A percentile compares a stretch with the other conserved stretches of the same genome.
Conservation (phyloP, 2,329 filamentous ascomycete genomes). For the Colletotrichum sp. region DNA sequence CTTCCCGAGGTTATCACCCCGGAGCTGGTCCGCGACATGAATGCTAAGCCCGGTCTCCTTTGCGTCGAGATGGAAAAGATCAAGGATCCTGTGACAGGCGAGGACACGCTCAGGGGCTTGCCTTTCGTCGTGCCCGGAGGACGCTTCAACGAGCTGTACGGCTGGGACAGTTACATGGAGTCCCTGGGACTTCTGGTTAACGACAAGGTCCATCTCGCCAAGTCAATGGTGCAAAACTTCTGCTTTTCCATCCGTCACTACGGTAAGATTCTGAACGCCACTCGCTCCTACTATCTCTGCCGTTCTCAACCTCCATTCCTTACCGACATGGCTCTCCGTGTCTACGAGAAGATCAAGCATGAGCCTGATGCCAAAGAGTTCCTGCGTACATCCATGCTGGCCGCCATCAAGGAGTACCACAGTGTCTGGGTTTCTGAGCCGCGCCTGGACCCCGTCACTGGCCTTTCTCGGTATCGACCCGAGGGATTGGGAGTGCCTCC, state of each 20-base stretch:
- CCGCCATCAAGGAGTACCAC: slow-evolving; percentile 96
- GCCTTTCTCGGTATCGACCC: slow-evolving; percentile 84
- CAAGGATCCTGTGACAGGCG: slow-evolving; percentile 68
- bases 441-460: slow-evolving; percentile 77
- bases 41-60: slow-evolving; percentile 85
- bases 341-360: slow-evolving; percentile 92
- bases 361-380: slow-evolving; percentile 83
- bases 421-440: slow-evolving; percentile 85
- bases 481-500: slow-evolving; percentile 86
- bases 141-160: slow-evolving; percentile 97
- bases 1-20: slow-evolving; percentile 80
- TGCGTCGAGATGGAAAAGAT: slow-evolving; percentile 88
- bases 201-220: slow-evolving; percentile 84
- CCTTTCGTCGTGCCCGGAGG: slow-evolving; percentile 98
- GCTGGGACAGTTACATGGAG: slow-evolving; percentile 99
- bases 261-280: slow-evolving; percentile 97
- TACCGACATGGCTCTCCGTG: slow-evolving; percentile 94
- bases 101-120: slow-evolving; percentile 76
- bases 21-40: slow-evolving; percentile 82
- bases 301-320: slow-evolving; percentile 96
- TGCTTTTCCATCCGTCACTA: slow-evolving; percentile 99
- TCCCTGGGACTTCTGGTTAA: slow-evolving; percentile 88
- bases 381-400: slow-evolving; percentile 78
- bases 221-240: slow-evolving; percentile 95
- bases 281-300: slow-evolving; percentile 91